Evolutionary conservation across 1,139 yeast species (phyloP).

Genomic region (Geotrichum klebahnii): DNA sequence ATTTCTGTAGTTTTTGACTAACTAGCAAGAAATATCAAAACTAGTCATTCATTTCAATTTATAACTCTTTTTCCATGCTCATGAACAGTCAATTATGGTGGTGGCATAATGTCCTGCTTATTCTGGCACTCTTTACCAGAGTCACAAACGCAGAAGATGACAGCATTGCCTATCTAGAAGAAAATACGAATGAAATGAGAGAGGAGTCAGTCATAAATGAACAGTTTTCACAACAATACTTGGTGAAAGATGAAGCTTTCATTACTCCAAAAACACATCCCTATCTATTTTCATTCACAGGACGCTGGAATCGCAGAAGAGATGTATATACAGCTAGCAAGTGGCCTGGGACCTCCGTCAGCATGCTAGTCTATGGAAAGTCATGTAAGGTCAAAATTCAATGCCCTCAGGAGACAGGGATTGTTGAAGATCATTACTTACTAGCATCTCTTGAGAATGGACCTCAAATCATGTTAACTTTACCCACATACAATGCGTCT

Average conservation of each 20-base stretch:
- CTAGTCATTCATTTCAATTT: too few relatives aligned
- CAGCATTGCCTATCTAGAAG: too few relatives aligned
- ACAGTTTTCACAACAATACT: constrained; percentile 13
- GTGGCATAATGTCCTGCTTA: too few relatives aligned
- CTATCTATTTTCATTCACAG: constrained; percentile 22
- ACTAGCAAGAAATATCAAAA: too few relatives aligned
- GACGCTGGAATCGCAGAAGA: constrained; percentile 28
- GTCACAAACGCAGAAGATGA: not conserved
- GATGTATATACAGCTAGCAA: constrained; percentile 22
- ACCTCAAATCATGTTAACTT: constrained; percentile 14
- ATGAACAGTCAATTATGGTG: too few relatives aligned
- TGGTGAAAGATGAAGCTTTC: constrained; percentile 18
- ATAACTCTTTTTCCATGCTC: too few relatives aligned
- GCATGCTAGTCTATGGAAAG: constrained; percentile 22
- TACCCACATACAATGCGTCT: constrained; percentile 22
- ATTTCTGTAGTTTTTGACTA: too few relatives aligned
- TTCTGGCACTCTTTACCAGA: not conserved
- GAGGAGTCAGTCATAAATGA: constrained; percentile 16
- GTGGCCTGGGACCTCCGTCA: constrained; percentile 25
- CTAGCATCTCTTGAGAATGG: constrained; percentile 19
- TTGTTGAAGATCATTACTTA: constrained; percentile 12
- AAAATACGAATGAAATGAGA: not conserved
- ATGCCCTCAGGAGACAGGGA: constrained; percentile 12
- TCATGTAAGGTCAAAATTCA: constrained; percentile 19
- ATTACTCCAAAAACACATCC: constrained; percentile 22